Base-by-base conservation (phyloP, 768 basidiomycete species). In the Epithele typhae region DNA sequence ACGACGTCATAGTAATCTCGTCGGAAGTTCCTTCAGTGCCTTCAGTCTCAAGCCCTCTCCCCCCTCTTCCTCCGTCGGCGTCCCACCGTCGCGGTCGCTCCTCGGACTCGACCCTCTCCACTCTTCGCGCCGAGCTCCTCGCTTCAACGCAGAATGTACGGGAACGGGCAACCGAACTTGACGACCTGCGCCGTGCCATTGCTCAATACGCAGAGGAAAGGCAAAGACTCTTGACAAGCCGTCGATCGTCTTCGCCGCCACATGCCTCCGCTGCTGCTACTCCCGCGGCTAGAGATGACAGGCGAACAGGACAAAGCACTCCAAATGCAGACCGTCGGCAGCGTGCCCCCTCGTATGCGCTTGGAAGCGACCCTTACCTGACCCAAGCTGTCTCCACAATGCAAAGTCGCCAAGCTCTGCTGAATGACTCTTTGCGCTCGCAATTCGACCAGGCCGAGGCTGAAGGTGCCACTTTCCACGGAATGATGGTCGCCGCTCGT, bases 1-100 rank as follows among this genome's bases (percentile, higher is more conserved):
- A 62, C 40, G 30, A 57, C 35, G 57, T 57, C 5, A 59, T 62
- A 23, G 45, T 62, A 12, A 51, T 62, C 19, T 58, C 59, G 1
- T 30, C 40, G 10, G 15, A 50, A 10, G 34, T 18, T n/a, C 19
- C 45, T 23, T 9, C 25, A 2, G 19, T 37, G 10, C 25, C 37
- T 3, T 12, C 21, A 12, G n/a, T 7, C 14, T 40, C 19, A 8
- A 37, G 1, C 14, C 30, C 8, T 35, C 37, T 14, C 8, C 23
- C 6, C 21, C 15, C 12, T 22, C 30, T 7, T 4, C 54, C 17
- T 19, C 4, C 22, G n/a, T n/a, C 22, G 11, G 5, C 42, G 14
- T 34, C 25, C 21, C 40, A 22, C 3, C 37, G 35, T 6, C 46
- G 25, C 14, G 23, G 38, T 5, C 46, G 40, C 39, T 18, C 41